A percentile compares a stretch with the other conserved stretches of the same genome.
phyloP scores from a whole-genome alignment of 768 basidiomycete genomes.

The Kwoniella sp. region DNA sequence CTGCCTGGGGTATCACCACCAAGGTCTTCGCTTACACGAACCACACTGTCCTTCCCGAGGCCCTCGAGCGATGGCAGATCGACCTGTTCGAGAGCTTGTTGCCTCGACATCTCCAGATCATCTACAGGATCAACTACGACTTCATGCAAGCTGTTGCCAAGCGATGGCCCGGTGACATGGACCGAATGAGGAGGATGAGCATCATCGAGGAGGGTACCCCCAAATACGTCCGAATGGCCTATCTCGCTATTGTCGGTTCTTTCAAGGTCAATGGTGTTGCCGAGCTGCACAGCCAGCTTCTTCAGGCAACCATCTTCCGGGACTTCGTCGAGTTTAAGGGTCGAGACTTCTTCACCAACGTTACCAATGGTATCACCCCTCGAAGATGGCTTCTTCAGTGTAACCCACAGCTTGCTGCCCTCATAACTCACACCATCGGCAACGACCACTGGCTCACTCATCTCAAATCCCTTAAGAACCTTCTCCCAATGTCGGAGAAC shows the following conservation, averaged over 20 bases:
- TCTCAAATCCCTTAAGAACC: conserved; percentile 72
- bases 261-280: conserved; percentile 80
- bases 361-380: conserved; percentile 88
- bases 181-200: conserved; percentile 79
- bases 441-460: conserved; percentile 79
- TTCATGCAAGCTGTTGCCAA: conserved; percentile 73
- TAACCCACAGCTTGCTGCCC: conserved; percentile 81
- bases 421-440: conserved; percentile 81
- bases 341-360: conserved; percentile 63
- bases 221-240: conserved; percentile 68
- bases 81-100: conserved; percentile 80
- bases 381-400: conserved; percentile 67
- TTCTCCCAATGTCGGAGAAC: conserved; percentile 73
- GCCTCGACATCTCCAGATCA: conserved; percentile 63
- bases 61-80: conserved; percentile 79
- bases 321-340: conserved; percentile 95
- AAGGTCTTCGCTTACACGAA: conserved; percentile 96
- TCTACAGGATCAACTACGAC: conserved; percentile 49
- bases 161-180: conserved; percentile 82
- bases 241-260: conserved; percentile 79
- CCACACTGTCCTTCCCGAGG: conserved; percentile 72
- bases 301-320: conserved; percentile 64
- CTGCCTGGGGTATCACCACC: conserved; percentile 84
- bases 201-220: conserved; percentile 89
- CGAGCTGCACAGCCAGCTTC: conserved; percentile 89